Conservation (phyloP, 495 filamentous ascomycete genomes). For the Penicillium cataractarum region DNA sequence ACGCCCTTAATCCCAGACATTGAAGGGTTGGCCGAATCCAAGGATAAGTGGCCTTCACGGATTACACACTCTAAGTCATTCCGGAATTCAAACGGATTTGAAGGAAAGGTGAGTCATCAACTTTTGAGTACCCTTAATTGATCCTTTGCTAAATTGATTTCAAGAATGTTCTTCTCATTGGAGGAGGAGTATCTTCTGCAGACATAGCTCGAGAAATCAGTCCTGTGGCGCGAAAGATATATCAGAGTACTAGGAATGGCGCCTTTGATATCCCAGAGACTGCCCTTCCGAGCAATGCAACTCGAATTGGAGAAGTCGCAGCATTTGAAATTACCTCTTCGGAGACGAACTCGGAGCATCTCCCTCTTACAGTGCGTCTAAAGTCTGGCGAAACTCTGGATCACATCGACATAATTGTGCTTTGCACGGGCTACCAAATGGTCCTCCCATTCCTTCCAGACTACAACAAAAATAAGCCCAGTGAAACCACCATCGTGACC, state of each 20-base stretch:
- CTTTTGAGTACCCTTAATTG: neutral
- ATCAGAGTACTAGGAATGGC: constrained; percentile 62
- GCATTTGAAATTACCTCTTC: constrained; percentile 26
- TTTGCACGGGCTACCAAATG: constrained; percentile 70
- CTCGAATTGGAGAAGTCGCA: constrained; percentile 55
- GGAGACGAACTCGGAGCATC: constrained; percentile 33
- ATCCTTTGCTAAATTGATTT: constrained; percentile 1
- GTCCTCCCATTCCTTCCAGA: constrained; percentile 59
- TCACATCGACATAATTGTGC: constrained; percentile 56
- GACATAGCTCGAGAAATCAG: constrained; percentile 64
- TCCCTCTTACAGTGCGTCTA: constrained; percentile 40
- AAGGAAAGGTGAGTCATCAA: constrained; percentile 36
- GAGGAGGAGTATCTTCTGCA: constrained; percentile 61
- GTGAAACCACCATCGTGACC: constrained; percentile 58
- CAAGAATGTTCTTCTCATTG: constrained; percentile 62
- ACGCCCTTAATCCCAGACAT: constrained; percentile 60
- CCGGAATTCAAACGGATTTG: constrained; percentile 51
- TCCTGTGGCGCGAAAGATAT: constrained; percentile 50
- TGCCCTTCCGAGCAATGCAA: constrained; percentile 50
- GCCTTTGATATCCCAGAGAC: constrained; percentile 56
- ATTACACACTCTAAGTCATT: constrained; percentile 67
- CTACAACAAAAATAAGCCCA: constrained; percentile 47
- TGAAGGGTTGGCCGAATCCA: constrained; percentile 55
- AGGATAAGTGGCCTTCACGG: constrained; percentile 50
- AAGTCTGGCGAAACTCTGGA: constrained; percentile 48